Percentiles rank a stretch among this genome's conserved stretches.
These are phyloP conservation scores for Colletotrichum sp. DNA, from an alignment of 2,329 filamentous ascomycete species.

Conservation along the genomic window DNA sequence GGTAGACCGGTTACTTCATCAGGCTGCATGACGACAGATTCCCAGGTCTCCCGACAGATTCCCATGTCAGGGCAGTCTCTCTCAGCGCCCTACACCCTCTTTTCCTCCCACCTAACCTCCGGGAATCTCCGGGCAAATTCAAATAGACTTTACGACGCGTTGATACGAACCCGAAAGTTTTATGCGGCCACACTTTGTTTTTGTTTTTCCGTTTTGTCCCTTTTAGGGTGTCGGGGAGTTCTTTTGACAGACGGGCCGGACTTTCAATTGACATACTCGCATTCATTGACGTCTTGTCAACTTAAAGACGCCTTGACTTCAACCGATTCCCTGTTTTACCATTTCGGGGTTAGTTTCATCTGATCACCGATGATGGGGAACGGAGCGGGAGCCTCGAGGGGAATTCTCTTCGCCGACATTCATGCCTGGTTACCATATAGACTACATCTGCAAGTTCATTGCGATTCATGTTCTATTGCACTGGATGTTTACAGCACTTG, in stretches of 20 bases:
- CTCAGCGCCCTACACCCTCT: neutral
- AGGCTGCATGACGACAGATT: neutral
- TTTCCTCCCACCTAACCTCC: neutral
- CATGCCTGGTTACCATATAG: neutral
- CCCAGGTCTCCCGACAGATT: neutral
- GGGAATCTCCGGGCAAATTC: neutral
- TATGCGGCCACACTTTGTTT: neutral
- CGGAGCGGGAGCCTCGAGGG: neutral
- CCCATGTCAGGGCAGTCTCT: neutral
- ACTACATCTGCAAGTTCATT: neutral
- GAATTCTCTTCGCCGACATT: neutral
- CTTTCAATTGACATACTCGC: neutral
- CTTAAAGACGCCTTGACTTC: neutral
- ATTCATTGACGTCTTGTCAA: neutral
- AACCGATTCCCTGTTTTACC: neutral
- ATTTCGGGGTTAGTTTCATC: neutral
- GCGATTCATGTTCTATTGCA: neutral
- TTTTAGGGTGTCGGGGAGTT: neutral
- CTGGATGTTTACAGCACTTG: neutral
- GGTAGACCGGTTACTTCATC: neutral
- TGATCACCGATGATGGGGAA: neutral
- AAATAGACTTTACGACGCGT: neutral
- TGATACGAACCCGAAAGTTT: neutral
- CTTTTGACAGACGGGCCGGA: neutral
- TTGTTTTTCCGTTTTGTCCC: neutral